Base-by-base conservation (phyloP, 768 basidiomycete genomes). In the Phylloporus arenicola region DNA sequence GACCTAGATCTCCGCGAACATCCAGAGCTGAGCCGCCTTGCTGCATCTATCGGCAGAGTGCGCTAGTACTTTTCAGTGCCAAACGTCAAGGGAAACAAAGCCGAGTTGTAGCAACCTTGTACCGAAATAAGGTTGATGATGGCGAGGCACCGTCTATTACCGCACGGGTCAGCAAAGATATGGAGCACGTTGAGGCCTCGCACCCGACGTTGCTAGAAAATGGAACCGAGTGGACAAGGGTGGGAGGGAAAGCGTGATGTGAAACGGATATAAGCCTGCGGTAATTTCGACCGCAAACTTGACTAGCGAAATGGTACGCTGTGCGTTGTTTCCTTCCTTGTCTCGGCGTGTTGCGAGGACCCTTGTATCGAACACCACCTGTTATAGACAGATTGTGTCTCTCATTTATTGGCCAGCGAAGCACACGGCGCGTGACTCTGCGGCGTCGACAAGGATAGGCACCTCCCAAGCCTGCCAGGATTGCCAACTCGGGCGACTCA, bases 1-100 rank as follows among this genome's bases (percentile, higher is more conserved):
- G 46, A 44, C 45, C 53, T 35, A 50, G 46, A 65, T 64, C 53
- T 55, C 64, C 64, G 63, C 47, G 31, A 47, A 48, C 9, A 31
- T 48, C 53, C 44, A 60, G 35, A 37, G 11, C 43, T 27, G 39
- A 44, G 9, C 10, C 12, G 30, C 30, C 30, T 31, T 6, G 19
- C 38, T 20, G 38, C n/a, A 37, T 37, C 35, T 30, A 12, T 27
- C 27, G 27, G 27, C 27, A 1, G 27, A 27, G 16, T 1, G n/a
- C 4, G n/a, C 35, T 37, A 37, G 35, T 37, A 37, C 35, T 37
- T 37, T 37, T 17, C 1, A 25, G 25, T 12, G 9, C 10, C 29
- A 29, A 29, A 12, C 4, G 29, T 30, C 11, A 17, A 4, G 35
- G 38, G 11, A 19, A 37, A 22, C 17, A 43, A 29, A 17, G 41